phyloP scores from a whole-genome alignment of 305 asterid genomes.

The Fraxinus greggii region DNA sequence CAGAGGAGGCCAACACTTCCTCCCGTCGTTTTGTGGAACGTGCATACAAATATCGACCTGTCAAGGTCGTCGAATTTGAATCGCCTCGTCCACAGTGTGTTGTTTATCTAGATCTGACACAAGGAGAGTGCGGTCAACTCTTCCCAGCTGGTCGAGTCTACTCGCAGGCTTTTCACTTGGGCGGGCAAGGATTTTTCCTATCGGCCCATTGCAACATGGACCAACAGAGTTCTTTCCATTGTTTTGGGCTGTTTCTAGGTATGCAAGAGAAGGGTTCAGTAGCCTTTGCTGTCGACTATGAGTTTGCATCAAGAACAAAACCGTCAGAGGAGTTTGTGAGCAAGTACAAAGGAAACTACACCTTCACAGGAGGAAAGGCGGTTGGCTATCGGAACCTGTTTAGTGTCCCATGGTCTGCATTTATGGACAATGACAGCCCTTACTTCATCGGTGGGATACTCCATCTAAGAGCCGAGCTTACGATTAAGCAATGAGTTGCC shows the following conservation, averaged over 20 bases:
- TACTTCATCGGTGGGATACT: constrained; percentile 66
- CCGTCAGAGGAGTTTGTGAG: constrained; percentile 56
- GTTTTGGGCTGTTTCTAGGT: constrained; percentile 76
- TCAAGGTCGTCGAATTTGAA: constrained; percentile 69
- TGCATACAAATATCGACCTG: constrained; percentile 72
- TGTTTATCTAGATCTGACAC: constrained; percentile 71
- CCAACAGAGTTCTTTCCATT: constrained; percentile 51
- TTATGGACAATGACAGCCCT: constrained; percentile 59
- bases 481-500: constrained; percentile 38
- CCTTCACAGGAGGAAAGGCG: constrained; percentile 70
- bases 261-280: constrained; percentile 79
- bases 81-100: constrained; percentile 61
- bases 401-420: constrained; percentile 57
- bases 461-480: constrained; percentile 74
- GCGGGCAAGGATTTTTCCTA: constrained; percentile 78
- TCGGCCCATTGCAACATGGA: constrained; percentile 84
- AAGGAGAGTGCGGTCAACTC: constrained; percentile 63
- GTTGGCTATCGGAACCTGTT: constrained; percentile 71
- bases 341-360: constrained; percentile 62
- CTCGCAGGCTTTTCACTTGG: constrained; percentile 79
- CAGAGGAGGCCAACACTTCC: constrained; percentile 39
- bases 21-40: constrained; percentile 56
- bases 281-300: constrained; percentile 60
- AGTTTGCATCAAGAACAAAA: constrained; percentile 62
- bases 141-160: constrained; percentile 65